Evolutionary conservation across 2,329 filamentous ascomycete species (phyloP), one percentile per base, ranked within the genome.

Genomic region (Dendrostoma leiphaemia): DNA sequence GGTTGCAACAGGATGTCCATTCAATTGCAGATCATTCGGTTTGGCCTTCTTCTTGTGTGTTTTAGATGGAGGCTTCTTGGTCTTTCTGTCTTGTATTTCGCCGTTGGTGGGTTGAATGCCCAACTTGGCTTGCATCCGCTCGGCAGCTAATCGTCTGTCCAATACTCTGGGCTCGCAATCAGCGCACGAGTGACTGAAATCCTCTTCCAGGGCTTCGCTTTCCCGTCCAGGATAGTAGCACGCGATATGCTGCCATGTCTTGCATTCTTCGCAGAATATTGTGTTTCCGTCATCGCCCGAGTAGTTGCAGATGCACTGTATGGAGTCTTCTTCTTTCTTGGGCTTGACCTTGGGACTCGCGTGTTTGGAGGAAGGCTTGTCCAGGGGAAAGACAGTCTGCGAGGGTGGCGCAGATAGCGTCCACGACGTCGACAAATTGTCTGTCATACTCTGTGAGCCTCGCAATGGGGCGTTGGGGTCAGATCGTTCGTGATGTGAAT

Each of bases 231-330:
- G 83, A 69, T 97, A 97, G 74, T 96, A 97, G 74, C 94, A 99
- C 69, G 91, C 87, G 65, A 96, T 96, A 73, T 99, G 94, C 74
- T 99, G 94, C 94, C 94, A 99, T 47, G 91, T 94, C 69, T 96
- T 90, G 79, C 94, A 99, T 56, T 81, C 84, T 69, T 97, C 94
- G 79, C 94, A 99, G 72, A 92, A 91, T 59, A 99, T 95, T 57
- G 94, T 99, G 72, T 90, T 93, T 73, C 94, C 94, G 78, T 99
- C 94, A 79, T 99, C 94, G 76, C 96, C 91, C 70, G 85, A 78
- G 72, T 89, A 97, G 70, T 86, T 86, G 75, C 94, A 99, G 64
- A 97, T 96, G 82, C 94, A 99, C 79, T 95, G 96, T 77, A 97
- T 97, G 56, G 90, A 88, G 72, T 93, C 89, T 73, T 92, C 89